phyloP scores from a whole-genome alignment of 1,284 basidiomycete genomes.

The Apiotrichum domesticum region DNA sequence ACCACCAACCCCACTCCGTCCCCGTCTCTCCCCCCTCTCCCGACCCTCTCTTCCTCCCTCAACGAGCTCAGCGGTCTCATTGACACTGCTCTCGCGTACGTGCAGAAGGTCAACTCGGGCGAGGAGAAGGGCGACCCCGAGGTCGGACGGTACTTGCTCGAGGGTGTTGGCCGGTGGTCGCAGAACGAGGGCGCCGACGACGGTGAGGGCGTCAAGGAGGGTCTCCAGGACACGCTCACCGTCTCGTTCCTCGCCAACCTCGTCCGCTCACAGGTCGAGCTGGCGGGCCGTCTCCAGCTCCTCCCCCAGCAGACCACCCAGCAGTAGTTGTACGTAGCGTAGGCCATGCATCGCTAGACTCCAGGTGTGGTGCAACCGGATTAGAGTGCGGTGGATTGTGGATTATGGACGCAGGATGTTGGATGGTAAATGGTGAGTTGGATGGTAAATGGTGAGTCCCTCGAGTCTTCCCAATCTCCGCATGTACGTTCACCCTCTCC shows the following conservation, averaged over 20 bases:
- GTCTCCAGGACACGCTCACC: slow-evolving; percentile 77
- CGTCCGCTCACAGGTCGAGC: slow-evolving; percentile 88
- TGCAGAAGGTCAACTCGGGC: slow-evolving; percentile 72
- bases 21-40: slow-evolving; percentile 37
- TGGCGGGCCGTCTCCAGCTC: slow-evolving; percentile 81
- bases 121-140: slow-evolving; percentile 75
- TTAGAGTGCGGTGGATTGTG: too few species aligned
- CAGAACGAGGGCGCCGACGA: slow-evolving; percentile 48
- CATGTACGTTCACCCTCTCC: too few species aligned
- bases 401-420: too few species aligned
- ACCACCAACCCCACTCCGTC: slow-evolving; percentile 42
- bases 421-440: too few species aligned
- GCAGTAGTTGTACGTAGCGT: slow-evolving; percentile 5
- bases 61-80: slow-evolving; percentile 49
- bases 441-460: too few species aligned
- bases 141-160: slow-evolving; percentile 86
- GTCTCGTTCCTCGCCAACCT: slow-evolving; percentile 92
- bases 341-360: neutral
- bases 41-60: slow-evolving; percentile 40
- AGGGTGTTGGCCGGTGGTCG: slow-evolving; percentile 65
- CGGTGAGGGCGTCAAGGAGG: slow-evolving; percentile 45
- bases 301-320: slow-evolving; percentile 47
- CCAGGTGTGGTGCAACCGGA: neutral
- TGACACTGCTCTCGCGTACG: slow-evolving; percentile 69
- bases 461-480: too few species aligned